phyloP scores from a whole-genome alignment of 148 eudicot species.

The Salicornia ramosissima region DNA sequence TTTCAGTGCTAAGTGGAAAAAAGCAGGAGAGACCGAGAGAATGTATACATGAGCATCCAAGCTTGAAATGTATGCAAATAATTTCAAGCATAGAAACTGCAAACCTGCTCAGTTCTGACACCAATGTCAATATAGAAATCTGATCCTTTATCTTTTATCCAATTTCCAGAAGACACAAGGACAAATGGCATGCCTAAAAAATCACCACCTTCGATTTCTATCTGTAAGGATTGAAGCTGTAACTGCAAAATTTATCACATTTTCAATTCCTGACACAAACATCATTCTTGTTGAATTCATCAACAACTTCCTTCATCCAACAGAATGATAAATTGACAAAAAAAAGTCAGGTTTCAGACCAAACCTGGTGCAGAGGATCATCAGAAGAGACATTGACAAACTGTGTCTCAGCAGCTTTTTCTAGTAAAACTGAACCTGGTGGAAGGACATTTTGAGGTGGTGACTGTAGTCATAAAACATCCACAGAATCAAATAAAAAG shows the following conservation, averaged over 20 bases:
- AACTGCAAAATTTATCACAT: not conserved
- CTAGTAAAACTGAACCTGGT: conserved; percentile 58
- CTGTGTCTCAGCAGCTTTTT: conserved; percentile 62
- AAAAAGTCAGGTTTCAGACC: not conserved
- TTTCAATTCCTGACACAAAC: not conserved
- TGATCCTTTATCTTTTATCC: conserved; percentile 81
- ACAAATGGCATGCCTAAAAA: conserved; percentile 94
- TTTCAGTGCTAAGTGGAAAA: conserved; percentile 6
- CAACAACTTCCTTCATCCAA: not conserved
- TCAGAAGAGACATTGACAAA: conserved; percentile 41
- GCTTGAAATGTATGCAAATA: not conserved
- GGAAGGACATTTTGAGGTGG: conserved; percentile 73
- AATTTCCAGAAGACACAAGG: conserved; percentile 65
- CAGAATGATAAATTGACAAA: not conserved
- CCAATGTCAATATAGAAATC: conserved; percentile 75
- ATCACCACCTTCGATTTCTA: conserved; percentile 58
- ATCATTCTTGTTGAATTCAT: not conserved
- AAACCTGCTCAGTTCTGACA: conserved; percentile 36
- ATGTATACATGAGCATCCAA: conserved; percentile 6
- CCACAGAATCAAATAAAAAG: conserved; percentile 1
- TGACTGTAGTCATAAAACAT: conserved; percentile 38
- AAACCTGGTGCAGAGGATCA: conserved; percentile 56
- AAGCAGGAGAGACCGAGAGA: conserved; percentile 8
- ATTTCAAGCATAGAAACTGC: conserved; percentile 5
- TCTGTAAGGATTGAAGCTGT: conserved; percentile 58